Conservation (phyloP, 148 eudicot species). For the Spergularia bocconei region DNA sequence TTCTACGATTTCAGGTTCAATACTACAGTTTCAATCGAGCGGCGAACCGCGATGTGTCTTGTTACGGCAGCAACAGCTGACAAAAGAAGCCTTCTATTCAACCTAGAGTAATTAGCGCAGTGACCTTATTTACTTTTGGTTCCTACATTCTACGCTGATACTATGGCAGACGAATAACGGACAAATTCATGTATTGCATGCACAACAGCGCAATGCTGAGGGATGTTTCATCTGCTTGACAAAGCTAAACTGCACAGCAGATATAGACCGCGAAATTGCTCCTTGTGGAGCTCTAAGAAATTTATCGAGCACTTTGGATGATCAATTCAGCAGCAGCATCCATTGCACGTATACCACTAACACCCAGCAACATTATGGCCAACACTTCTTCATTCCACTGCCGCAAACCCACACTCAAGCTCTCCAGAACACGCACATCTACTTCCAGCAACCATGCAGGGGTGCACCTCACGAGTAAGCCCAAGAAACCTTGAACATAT, state of each 20-base stretch:
- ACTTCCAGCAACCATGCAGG: slow-evolving; percentile 72
- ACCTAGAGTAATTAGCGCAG: neutral
- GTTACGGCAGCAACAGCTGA: neutral
- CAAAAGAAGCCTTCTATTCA: neutral
- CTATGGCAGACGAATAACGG: neutral
- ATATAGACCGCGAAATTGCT: slow-evolving; percentile 12
- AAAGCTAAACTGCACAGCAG: neutral
- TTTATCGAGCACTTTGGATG: slow-evolving; percentile 27
- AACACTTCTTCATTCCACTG: slow-evolving; percentile 74
- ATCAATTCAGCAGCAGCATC: slow-evolving; percentile 89
- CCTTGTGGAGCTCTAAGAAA: neutral
- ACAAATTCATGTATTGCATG: too few species aligned
- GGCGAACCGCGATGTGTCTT: too few species aligned
- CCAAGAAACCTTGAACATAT: slow-evolving; percentile 70
- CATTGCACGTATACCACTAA: slow-evolving; percentile 61
- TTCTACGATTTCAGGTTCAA: neutral
- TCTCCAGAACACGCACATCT: slow-evolving; percentile 61
- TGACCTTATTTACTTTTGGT: slow-evolving; percentile 6
- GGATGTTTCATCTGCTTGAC: neutral
- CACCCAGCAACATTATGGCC: slow-evolving; percentile 62
- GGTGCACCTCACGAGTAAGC: slow-evolving; percentile 72
- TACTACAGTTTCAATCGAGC: neutral
- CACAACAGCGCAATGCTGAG: neutral
- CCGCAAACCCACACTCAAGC: slow-evolving; percentile 64
- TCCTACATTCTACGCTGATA: slow-evolving; percentile 6